Conservation (phyloP, 1,284 basidiomycete genomes). For the Takashimella tepidaria region DNA sequence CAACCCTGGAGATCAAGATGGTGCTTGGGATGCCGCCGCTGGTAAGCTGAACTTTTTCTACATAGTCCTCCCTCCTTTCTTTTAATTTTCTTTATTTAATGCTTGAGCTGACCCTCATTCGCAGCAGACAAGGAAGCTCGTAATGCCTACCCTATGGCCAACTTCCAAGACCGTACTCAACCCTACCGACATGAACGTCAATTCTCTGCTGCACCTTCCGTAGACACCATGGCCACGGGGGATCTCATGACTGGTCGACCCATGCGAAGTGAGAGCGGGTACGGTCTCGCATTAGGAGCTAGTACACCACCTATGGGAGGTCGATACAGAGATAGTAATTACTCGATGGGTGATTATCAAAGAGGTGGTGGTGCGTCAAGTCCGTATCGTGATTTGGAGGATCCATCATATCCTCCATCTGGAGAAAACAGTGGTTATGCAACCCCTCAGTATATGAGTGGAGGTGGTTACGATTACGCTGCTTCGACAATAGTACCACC, state of each 20-base stretch:
- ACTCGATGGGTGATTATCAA: constrained; percentile 15
- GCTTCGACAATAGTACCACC: background rate
- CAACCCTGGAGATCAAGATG: constrained; percentile 13
- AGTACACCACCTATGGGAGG: constrained; percentile 8
- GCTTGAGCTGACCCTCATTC: background rate
- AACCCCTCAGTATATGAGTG: background rate
- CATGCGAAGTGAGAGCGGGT: constrained; percentile 15
- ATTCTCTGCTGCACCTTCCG: constrained; percentile 23
- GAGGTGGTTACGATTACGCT: background rate
- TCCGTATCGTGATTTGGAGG: constrained; percentile 12
- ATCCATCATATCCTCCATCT: background rate
- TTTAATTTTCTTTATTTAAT: background rate
- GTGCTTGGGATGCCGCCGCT: constrained; percentile 20
- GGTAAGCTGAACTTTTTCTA: background rate
- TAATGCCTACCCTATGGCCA: constrained; percentile 19
- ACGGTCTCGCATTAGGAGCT: constrained; percentile 1
- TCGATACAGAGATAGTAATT: constrained; percentile 2
- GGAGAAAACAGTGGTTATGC: background rate
- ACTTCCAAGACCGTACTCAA: constrained; percentile 19
- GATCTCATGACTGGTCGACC: constrained; percentile 28
- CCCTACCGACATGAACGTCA: constrained; percentile 13
- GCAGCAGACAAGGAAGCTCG: constrained; percentile 31
- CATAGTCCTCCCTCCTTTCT: background rate
- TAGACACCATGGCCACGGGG: constrained; percentile 41
- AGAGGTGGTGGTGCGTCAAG: constrained; percentile 8